A percentile compares a stretch with the other conserved stretches of the same genome.
Evolutionary conservation across 1,139 yeast species (phyloP).

Genomic region (Geotrichum histeridarum): DNA sequence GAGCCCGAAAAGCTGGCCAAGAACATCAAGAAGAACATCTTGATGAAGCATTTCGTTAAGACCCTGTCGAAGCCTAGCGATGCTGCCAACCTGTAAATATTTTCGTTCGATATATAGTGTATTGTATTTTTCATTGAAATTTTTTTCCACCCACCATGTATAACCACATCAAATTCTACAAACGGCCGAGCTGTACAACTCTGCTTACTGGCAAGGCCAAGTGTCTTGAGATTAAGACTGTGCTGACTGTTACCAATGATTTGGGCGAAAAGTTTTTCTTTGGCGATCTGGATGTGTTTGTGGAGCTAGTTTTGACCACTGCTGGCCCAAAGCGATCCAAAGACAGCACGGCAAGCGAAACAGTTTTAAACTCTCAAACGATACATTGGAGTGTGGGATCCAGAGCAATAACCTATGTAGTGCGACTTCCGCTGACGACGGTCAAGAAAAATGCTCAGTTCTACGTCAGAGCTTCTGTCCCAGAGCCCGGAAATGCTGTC

Average conservation of each 20-base stretch:
- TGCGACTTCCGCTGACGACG: slow-evolving; percentile 1
- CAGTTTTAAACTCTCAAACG: slow-evolving; percentile 9
- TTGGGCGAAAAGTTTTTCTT: slow-evolving; percentile 34
- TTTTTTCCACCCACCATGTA: slow-evolving; percentile 9
- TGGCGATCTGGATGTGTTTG: slow-evolving; percentile 25
- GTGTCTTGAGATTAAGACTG: slow-evolving; percentile 21
- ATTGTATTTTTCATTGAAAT: background rate
- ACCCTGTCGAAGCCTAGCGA: slow-evolving; percentile 7
- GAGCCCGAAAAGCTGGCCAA: slow-evolving; percentile 26
- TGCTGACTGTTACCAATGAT: slow-evolving; percentile 34
- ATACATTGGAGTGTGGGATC: slow-evolving; percentile 16
- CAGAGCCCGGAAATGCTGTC: slow-evolving; percentile 11
- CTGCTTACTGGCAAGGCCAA: slow-evolving; percentile 1
- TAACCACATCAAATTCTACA: slow-evolving; percentile 16
- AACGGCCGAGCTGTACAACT: slow-evolving; percentile 15
- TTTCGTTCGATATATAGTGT: background rate
- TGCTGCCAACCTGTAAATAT: slow-evolving; percentile 1
- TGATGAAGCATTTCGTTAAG: slow-evolving; percentile 33
- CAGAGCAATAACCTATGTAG: slow-evolving; percentile 13
- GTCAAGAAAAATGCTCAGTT: background rate
- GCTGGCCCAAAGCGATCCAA: background rate
- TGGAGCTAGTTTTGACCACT: slow-evolving; percentile 9
- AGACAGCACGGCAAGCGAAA: background rate
- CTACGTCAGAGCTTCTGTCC: slow-evolving; percentile 14
- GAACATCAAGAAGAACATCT: slow-evolving; percentile 36